Conservation (phyloP, 352 stramenopile genomes). For the Phytophthora cactorum region DNA sequence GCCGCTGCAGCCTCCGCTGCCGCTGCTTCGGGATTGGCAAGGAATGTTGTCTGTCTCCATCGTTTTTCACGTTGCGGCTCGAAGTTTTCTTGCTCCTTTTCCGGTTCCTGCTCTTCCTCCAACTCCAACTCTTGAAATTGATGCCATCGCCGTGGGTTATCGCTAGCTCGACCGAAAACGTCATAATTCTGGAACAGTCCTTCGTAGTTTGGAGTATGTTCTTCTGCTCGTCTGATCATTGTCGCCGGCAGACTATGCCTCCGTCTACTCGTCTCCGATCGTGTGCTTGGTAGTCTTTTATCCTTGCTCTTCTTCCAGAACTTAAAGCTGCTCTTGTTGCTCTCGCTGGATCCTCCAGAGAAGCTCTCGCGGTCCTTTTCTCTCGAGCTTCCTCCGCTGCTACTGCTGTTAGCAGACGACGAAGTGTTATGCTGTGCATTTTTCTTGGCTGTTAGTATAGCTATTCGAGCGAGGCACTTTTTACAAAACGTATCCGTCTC, state of each 20-base stretch:
- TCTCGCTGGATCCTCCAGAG: conserved; percentile 23
- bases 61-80: conserved; percentile 20
- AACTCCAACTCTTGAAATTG: not conserved
- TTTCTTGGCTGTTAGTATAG: conserved; percentile 29
- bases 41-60: conserved; percentile 32
- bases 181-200: conserved; percentile 43
- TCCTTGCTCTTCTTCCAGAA: conserved; percentile 36
- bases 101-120: conserved; percentile 21
- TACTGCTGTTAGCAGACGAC: conserved; percentile 16
- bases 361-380: conserved; percentile 22
- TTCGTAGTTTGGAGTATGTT: conserved; percentile 50
- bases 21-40: conserved; percentile 25
- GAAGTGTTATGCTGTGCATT: conserved; percentile 18
- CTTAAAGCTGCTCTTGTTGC: conserved; percentile 18
- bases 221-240: conserved; percentile 8
- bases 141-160: conserved; percentile 1
- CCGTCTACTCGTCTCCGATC: conserved; percentile 7
- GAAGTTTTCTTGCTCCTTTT: conserved; percentile 27
- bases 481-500: conserved; percentile 51
- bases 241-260: conserved; percentile 19
- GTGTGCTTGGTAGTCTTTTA: not conserved
- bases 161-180: conserved; percentile 21
- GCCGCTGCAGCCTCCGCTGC: conserved; percentile 28
- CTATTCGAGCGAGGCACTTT: conserved; percentile 45
- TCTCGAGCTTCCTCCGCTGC: conserved; percentile 25